Conservation (phyloP, 2,329 filamentous ascomycete species). For the Pseudocercospora eumusae region DNA sequence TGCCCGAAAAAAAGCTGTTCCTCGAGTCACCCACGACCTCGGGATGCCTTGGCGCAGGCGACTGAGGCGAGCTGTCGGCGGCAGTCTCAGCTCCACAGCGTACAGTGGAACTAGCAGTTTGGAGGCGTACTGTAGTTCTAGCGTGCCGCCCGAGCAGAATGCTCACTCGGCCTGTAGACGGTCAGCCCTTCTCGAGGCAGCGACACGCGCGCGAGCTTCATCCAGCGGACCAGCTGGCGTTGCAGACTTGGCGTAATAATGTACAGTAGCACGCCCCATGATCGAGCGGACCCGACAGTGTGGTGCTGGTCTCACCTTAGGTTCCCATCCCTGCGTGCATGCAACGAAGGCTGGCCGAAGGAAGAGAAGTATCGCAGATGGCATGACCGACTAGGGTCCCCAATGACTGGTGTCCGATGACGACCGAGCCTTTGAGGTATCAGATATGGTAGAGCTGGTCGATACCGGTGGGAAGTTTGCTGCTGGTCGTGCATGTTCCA, state of each 20-base stretch:
- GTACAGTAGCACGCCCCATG: constrained; percentile 6
- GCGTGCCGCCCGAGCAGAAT: not conserved
- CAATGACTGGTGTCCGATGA: constrained; percentile 3
- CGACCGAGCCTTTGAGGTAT: no score
- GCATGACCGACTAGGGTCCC: not conserved
- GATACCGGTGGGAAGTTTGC: constrained; percentile 25
- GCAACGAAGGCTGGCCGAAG: not conserved
- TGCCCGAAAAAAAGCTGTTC: constrained; percentile 9
- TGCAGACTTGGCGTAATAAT: constrained; percentile 4
- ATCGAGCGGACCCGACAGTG: constrained; percentile 9
- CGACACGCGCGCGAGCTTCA: not conserved
- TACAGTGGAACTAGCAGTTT: no score
- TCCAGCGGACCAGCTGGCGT: not conserved
- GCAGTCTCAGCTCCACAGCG: not conserved
- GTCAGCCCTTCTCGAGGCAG: constrained; percentile 1
- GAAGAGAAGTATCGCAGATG: not conserved
- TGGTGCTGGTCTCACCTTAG: constrained; percentile 7
- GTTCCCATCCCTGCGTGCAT: constrained; percentile 7
- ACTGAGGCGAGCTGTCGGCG: not conserved
- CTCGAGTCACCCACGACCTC: constrained; percentile 11
- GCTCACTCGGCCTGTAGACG: no score
- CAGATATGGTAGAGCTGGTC: constrained; percentile 5
- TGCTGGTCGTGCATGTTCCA: constrained; percentile 13
- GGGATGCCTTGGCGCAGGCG: constrained; percentile 9
- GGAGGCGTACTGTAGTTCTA: not conserved